phyloP scores from a whole-genome alignment of 306 rosid genomes.

The Cicer chorassanicum region DNA sequence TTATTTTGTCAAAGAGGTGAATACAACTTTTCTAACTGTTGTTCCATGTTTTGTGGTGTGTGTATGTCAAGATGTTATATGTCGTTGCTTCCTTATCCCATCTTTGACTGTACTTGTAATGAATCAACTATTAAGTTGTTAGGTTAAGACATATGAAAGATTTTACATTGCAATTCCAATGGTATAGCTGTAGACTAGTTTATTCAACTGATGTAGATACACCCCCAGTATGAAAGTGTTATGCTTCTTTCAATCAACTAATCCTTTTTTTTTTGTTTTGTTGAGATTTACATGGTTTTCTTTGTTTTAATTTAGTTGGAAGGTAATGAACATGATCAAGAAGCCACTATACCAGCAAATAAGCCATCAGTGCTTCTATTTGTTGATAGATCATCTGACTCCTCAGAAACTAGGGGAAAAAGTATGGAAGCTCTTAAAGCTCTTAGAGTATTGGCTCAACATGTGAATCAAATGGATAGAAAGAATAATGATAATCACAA shows the following conservation, averaged over 20 bases:
- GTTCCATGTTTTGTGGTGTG: constrained; percentile 10
- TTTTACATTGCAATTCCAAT: constrained; percentile 19
- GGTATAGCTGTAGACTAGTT: constrained; percentile 28
- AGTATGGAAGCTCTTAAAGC: constrained; percentile 70
- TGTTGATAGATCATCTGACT: constrained; percentile 83
- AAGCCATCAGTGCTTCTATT: constrained; percentile 80
- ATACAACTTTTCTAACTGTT: constrained; percentile 39
- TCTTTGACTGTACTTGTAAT: not conserved
- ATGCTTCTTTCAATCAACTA: constrained; percentile 20
- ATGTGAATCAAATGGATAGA: constrained; percentile 51
- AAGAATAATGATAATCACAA: constrained; percentile 47
- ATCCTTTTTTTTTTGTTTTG: constrained; percentile 15
- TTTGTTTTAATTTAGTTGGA: constrained; percentile 69
- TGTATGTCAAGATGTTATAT: constrained; percentile 22
- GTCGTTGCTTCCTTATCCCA: not conserved
- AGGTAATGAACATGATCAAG: constrained; percentile 56
- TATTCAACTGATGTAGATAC: constrained; percentile 19
- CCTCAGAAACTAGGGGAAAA: constrained; percentile 59
- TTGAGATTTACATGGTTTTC: constrained; percentile 33
- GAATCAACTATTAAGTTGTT: constrained; percentile 5
- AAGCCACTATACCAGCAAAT: constrained; percentile 71
- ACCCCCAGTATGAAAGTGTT: constrained; percentile 3
- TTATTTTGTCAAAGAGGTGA: constrained; percentile 75
- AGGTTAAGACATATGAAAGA: constrained; percentile 1
- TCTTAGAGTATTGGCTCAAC: constrained; percentile 73